Percentiles rank a stretch among this genome's conserved stretches.
These are phyloP conservation scores for Ophiosphaerella korrae DNA, from an alignment of 2,329 filamentous ascomycete genomes.

Conservation along the genomic window DNA sequence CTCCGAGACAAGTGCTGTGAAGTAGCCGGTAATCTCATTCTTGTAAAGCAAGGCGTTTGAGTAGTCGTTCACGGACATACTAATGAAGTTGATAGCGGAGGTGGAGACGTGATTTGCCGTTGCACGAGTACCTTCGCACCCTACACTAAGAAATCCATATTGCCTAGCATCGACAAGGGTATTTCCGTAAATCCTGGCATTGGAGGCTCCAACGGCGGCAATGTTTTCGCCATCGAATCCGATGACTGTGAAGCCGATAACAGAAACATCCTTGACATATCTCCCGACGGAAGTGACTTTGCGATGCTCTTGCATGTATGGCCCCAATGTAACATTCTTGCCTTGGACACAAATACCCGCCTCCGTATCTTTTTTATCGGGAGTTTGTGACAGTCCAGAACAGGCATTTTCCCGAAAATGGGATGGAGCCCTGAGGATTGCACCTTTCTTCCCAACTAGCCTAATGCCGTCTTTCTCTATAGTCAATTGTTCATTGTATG, in stretches of 20 bases:
- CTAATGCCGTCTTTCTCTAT: slow-evolving; percentile 44
- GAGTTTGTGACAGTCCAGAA: slow-evolving; percentile 28
- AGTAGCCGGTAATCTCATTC: slow-evolving; percentile 2
- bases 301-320: slow-evolving; percentile 39
- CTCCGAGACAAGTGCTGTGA: slow-evolving; percentile 20
- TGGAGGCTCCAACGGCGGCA: slow-evolving; percentile 42
- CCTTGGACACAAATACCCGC: slow-evolving; percentile 48
- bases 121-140: slow-evolving; percentile 27
- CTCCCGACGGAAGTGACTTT: slow-evolving; percentile 31
- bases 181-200: slow-evolving; percentile 34
- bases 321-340: slow-evolving; percentile 24
- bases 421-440: slow-evolving; percentile 31
- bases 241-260: slow-evolving; percentile 42
- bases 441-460: slow-evolving; percentile 33
- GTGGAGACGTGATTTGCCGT: slow-evolving; percentile 33
- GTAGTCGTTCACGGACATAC: slow-evolving; percentile 38
- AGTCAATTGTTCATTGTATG: slow-evolving; percentile 43
- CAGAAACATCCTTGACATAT: slow-evolving; percentile 36
- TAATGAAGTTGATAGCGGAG: slow-evolving; percentile 39
- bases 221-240: slow-evolving; percentile 46
- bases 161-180: slow-evolving; percentile 29
- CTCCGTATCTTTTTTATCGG: slow-evolving; percentile 23
- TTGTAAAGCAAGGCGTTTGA: background rate
- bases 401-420: slow-evolving; percentile 35
- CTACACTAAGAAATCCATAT: slow-evolving; percentile 48